Evolutionary conservation across 129 eudicot genomes (phyloP), one percentile per base, ranked within the genome.

Genomic region (Erigeron canadensis): DNA sequence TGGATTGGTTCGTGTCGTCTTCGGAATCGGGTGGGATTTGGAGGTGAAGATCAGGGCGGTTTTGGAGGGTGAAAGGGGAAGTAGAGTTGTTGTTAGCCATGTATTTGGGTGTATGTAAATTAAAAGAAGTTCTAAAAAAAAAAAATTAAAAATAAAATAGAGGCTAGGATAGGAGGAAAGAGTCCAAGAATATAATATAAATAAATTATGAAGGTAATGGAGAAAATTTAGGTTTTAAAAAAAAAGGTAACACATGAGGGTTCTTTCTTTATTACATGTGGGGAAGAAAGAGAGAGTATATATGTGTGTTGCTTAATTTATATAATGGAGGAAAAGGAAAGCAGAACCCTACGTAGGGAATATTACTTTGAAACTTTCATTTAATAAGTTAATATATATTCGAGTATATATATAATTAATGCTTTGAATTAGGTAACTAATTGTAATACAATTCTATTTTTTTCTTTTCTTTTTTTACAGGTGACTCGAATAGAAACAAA

Each of bases 1-100:
- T 75, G 22, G 71, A 42, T 77, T 77, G 79, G 23, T 66, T 61
- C 19, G 74, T 38, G 0, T 83, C 85, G 38, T 86, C 83, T 4
- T 89, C 84, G 28, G 81, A 63, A 37, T 87, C 79, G 10, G 69
- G 87, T 0, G 84, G 87, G 72, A 76, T 73, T 69, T 80, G 88
- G 51, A 84, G 89, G 61, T 87, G 94, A 83, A 86, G 92, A 68
- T 86, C 88, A 37, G 92, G 89, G 41, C 83, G 77, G 66, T 64
- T 77, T 42, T 83, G 89, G 67, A 84, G 92, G 71, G 78, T 75
- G 69, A 87, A 84, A 60, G 76, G 84, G 47, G 88, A 79, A 64
- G 86, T 77, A 9, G 89, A 84, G 41, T 83, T 86, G 41, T 83
- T 86, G 57, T 64, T 41, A 74, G 94, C 88, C 96, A 90, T 90